phyloP scores from a whole-genome alignment of 805 yeast species.

The Zygoascus bituminiphila region DNA sequence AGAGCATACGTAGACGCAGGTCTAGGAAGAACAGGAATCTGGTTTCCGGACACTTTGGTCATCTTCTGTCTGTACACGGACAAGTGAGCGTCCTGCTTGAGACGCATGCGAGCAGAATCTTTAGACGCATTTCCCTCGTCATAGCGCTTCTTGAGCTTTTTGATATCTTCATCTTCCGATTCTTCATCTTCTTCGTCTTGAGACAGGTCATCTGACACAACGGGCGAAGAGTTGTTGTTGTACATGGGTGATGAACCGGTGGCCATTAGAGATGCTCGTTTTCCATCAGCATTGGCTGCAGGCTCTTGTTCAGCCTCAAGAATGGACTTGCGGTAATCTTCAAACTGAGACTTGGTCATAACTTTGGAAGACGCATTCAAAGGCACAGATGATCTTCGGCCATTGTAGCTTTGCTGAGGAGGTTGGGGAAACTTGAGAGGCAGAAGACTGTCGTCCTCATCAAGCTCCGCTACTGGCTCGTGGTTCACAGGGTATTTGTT shows the following conservation, averaged over 20 bases:
- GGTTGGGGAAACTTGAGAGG: conserved; percentile 10
- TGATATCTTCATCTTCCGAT: conserved; percentile 9
- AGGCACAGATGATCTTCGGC: conserved; percentile 2
- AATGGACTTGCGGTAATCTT: conserved; percentile 18
- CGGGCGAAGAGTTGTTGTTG: not conserved
- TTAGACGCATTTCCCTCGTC: conserved; percentile 18
- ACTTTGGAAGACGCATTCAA: conserved; percentile 10
- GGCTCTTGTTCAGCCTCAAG: conserved; percentile 1
- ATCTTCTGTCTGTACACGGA: conserved; percentile 35
- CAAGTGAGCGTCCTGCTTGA: conserved; percentile 33
- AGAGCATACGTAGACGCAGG: conserved; percentile 1
- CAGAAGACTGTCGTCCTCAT: conserved; percentile 17
- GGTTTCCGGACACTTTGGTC: conserved; percentile 31
- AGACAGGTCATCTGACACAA: conserved; percentile 8
- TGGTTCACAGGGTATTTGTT: not conserved
- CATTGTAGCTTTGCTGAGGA: conserved; percentile 8
- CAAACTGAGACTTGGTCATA: conserved; percentile 26
- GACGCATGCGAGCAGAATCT: conserved; percentile 23
- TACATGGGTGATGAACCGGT: not conserved
- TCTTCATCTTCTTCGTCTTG: conserved; percentile 14
- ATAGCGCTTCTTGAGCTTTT: conserved; percentile 6
- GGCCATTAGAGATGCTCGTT: not conserved
- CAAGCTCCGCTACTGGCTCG: not conserved
- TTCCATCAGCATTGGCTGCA: not conserved
- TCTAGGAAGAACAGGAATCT: conserved; percentile 10